Evolutionary conservation across 805 yeast species (phyloP).

Genomic region (Debaryomyces hansenii): DNA sequence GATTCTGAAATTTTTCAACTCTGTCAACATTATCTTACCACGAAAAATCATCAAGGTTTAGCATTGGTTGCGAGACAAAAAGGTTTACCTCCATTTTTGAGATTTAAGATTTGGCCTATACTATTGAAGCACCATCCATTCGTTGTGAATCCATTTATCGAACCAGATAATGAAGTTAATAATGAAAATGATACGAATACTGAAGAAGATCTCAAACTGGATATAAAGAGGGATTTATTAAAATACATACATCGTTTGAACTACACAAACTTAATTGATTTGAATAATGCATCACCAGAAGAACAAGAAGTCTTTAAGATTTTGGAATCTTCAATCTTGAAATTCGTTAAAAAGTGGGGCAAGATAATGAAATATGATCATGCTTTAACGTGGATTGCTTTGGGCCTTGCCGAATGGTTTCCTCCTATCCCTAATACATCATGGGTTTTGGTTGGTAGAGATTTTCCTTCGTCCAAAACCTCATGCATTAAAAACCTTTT

Average conservation of each 20-base stretch:
- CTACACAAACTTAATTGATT: slow-evolving; percentile 19
- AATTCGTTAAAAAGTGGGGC: slow-evolving; percentile 79
- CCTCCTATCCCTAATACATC: slow-evolving; percentile 60
- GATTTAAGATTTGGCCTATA: slow-evolving; percentile 84
- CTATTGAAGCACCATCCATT: slow-evolving; percentile 81
- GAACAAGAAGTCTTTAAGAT: slow-evolving; percentile 56
- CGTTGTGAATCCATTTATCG: slow-evolving; percentile 71
- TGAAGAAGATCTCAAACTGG: slow-evolving; percentile 25
- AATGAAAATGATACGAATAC: slow-evolving; percentile 11
- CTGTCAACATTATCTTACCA: slow-evolving; percentile 54
- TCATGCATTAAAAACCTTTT: slow-evolving; percentile 32
- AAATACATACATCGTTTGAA: slow-evolving; percentile 57
- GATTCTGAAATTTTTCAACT: slow-evolving; percentile 50
- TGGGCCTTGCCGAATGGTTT: slow-evolving; percentile 86
- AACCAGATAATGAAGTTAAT: slow-evolving; percentile 50
- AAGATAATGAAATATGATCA: slow-evolving; percentile 71
- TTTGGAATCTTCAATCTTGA: slow-evolving; percentile 59
- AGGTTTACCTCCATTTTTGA: slow-evolving; percentile 81
- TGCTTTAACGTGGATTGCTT: slow-evolving; percentile 84
- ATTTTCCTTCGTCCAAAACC: slow-evolving; percentile 26
- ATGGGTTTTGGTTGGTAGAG: slow-evolving; percentile 58
- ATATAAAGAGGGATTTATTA: slow-evolving; percentile 56
- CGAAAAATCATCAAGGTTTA: slow-evolving; percentile 68
- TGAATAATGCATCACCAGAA: slow-evolving; percentile 26
- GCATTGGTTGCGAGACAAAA: slow-evolving; percentile 79